Base-by-base conservation (phyloP, 495 filamentous ascomycete genomes). In the Hypoxylon fuscum region DNA sequence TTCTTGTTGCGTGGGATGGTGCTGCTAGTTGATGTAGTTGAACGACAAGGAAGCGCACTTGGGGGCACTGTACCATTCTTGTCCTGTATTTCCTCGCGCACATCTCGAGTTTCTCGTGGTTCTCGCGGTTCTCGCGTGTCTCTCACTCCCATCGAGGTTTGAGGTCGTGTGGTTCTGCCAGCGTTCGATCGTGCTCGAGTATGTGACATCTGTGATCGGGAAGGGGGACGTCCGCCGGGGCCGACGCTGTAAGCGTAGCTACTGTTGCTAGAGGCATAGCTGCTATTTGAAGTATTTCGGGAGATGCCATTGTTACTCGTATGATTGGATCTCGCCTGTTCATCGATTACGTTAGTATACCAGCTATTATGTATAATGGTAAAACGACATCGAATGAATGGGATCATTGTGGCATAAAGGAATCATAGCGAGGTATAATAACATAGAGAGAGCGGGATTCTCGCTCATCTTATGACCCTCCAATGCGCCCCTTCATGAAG, bases 61-160 rank as follows among this genome's bases (percentile, higher is more conserved):
- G 52, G 66, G 62, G 68, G 58, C 48, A 62, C 77, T 85, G 71
- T 92, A 93, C 90, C 90, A 82, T 91, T 90, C 85, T 50, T 76
- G 75, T 32, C 58, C 67, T 63, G 76, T 60, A 17, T 65, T 59
- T 35, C 75, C 57, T 72, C 70, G 11, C 73, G 71, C n/a, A 78
- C 81, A 47, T n/a, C n/a, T n/a, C n/a, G n/a, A n/a, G n/a, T n/a
- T n/a, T n/a, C n/a, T n/a, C n/a, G n/a, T n/a, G n/a, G n/a, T n/a
- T n/a, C n/a, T n/a, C n/a, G n/a, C n/a, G n/a, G n/a, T n/a, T n/a
- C 70, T 12, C 73, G 71, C n/a, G 79, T 81, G 48, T n/a, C n/a
- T n/a, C n/a, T n/a, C n/a, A n/a, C n/a, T n/a, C 85, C 85, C 71
- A 88, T 79, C 12, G 86, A 80, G 10, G 85, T 89, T 1, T 83